Evolutionary conservation across 148 eudicot genomes (phyloP), one percentile per base, ranked within the genome.

Genomic region (Dianthus caryophyllus): DNA sequence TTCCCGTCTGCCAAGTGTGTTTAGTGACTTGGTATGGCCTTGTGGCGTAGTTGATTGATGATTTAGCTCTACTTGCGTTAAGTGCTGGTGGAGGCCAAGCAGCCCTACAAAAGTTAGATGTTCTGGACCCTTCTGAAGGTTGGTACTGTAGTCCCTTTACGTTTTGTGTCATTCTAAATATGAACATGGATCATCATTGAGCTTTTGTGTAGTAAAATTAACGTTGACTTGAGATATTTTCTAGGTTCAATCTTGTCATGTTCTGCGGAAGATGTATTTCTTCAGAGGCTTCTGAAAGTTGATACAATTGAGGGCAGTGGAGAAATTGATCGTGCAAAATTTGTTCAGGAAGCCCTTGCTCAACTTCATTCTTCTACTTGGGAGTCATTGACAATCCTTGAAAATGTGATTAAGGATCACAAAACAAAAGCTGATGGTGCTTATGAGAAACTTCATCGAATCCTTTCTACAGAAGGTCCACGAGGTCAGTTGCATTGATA

Each of bases 201-300:
- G 39, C 0, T 30, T 44, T 48, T 48, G 1, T 66, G 46, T 64
- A 26, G 24, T 24, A 44, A 20, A 43, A 63, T 51, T 26, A 24
- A 66, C 39, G 20, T 66, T 84, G 74, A 68, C 51, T 68, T 50
- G 38, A 26, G 9, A 24, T 38, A 9, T 47, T 56, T 49, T 55
- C n/a, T 60, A 88, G 97, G 85, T 78, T 79, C 81, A 66, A 63
- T 79, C 68, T 81, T 87, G 27, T 72, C 85, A 13, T 90, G 99
- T 76, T 77, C 90, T 44, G 76, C 88, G 50, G 97, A 95, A 80
- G 86, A 95, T 56, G 67, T 85, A 31, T 88, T 88, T 74, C 90
- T 95, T 64, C 88, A 83, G 65, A 85, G 93, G 73, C 83, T 94
- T 61, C 72, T 95, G 75, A 77, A 82, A 72, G 79, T 62, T 46